A percentile compares a stretch with the other conserved stretches of the same genome.
These are phyloP conservation scores for Candida oleophila DNA, from an alignment of 805 yeast species.

Conservation along the genomic window DNA sequence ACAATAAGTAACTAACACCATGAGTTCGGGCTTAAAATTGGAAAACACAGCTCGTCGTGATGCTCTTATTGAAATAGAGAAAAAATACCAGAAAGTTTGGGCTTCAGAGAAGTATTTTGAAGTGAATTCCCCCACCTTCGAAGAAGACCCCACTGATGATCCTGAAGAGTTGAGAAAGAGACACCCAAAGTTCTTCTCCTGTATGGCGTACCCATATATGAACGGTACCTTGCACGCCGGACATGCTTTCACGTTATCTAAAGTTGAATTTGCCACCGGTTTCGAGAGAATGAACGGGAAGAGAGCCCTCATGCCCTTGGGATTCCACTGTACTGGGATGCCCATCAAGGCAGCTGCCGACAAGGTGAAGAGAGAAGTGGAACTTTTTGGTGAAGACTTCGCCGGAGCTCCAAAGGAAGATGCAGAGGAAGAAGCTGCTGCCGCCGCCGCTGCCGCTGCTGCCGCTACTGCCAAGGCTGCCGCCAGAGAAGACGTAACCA, in stretches of 20 bases:
- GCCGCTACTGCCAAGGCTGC: slow-evolving; percentile 37
- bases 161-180: slow-evolving; percentile 71
- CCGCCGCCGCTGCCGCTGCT: slow-evolving; percentile 27
- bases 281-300: slow-evolving; percentile 94
- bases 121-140: slow-evolving; percentile 79
- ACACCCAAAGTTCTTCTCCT: slow-evolving; percentile 83
- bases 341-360: slow-evolving; percentile 96
- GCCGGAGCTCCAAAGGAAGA: slow-evolving; percentile 63
- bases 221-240: slow-evolving; percentile 98
- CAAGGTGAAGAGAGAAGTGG: slow-evolving; percentile 89
- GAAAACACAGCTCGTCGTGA: slow-evolving; percentile 91
- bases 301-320: slow-evolving; percentile 89
- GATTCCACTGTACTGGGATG: slow-evolving; percentile 99
- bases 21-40: slow-evolving; percentile 42
- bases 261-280: slow-evolving; percentile 89
- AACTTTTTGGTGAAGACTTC: slow-evolving; percentile 83
- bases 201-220: slow-evolving; percentile 99
- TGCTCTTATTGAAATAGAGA: slow-evolving; percentile 83
- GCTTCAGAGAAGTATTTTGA: slow-evolving; percentile 82
- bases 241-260: slow-evolving; percentile 91
- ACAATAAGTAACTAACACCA: slow-evolving; percentile 12
- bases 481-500: slow-evolving; percentile 74
- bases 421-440: slow-evolving; percentile 39
- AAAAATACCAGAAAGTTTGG: slow-evolving; percentile 87
- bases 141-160: slow-evolving; percentile 49